Conservation (phyloP, 108 stramenopile genomes). For the Hondaea fermentalgiana region DNA sequence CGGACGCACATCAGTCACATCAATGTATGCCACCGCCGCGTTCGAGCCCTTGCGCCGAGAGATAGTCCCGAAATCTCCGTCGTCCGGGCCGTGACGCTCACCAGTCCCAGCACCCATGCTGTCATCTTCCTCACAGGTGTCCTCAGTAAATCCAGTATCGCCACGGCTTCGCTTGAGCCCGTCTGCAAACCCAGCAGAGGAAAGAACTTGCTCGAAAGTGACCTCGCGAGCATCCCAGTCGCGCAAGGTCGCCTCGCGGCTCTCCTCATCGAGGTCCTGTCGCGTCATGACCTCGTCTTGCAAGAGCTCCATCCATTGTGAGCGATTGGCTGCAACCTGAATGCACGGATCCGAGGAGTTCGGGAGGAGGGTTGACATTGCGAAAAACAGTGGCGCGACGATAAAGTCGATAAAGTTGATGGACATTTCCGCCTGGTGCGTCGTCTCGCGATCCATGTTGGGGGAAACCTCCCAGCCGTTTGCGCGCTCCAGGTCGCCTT, state of each 20-base stretch:
- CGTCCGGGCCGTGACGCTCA: too few relatives aligned
- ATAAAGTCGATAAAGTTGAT: constrained; percentile 59
- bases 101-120: too few relatives aligned
- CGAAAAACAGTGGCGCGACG: constrained; percentile 39
- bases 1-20: background rate
- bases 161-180: background rate
- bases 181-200: background rate
- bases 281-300: background rate
- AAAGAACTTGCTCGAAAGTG: background rate
- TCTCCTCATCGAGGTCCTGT: background rate
- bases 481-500: constrained; percentile 55
- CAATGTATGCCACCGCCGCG: background rate
- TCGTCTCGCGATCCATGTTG: constrained; percentile 43
- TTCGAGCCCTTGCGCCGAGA: background rate
- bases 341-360: background rate
- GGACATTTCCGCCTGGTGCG: constrained; percentile 33
- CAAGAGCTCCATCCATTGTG: background rate
- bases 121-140: too few relatives aligned
- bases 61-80: background rate
- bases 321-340: background rate
- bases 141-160: too few relatives aligned
- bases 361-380: constrained; percentile 17
- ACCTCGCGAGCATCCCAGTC: background rate
- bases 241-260: background rate
- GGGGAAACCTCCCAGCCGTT: constrained; percentile 43